Base-by-base conservation (phyloP, 1,284 basidiomycete species). In the Heterobasidion annosum region DNA sequence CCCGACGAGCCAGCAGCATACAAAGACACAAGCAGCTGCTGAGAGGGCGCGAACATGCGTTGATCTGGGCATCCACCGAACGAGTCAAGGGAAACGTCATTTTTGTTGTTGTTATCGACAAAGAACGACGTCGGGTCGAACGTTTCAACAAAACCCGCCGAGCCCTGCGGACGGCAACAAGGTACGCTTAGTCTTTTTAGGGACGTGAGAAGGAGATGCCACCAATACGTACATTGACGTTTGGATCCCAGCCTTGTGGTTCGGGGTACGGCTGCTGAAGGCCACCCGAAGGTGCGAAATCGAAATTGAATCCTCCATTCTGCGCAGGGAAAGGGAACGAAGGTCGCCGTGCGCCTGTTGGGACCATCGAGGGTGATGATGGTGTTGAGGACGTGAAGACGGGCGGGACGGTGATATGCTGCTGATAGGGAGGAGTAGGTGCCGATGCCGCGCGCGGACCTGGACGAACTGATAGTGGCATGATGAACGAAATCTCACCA, bases 311-410 rank as follows among this genome's bases (percentile, higher is more conserved):
- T 68, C 73, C 63, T 59, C 65, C 64, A 35, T 69, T 49, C 56
- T 15, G 16, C 25, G 15, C 48, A 51, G 13, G 46, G 37, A 18
- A 67, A 59, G 70, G 71, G 61, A 73, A 72, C 49, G 73, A 72
- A 64, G 74, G 73, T 49, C 77, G 73, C 45, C 49, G 76, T 69
- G 54, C 81, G 79, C 53, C 79, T 73, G 82, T 75, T 47, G 80
- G 77, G 8, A 79, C 61, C 51, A 77, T 70, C 4, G 78, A 78
- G 4, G 84, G 82, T 34, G 84, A 83, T 5, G 79, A 73, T 9
- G 83, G 82, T 63, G 81, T 83, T n/a, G 82, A 84, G 8, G 81
- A 76, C 68, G 80, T 75, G 69, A 78, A 81, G 19, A 86, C 73
- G 55, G 74, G 76, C 15, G 85, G 85, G 34, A 88, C 71, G 62